Percentiles rank a stretch among this genome's conserved stretches.
Conservation (phyloP, 495 filamentous ascomycete genomes). For the Hyaloscypha hepaticicola region DNA sequence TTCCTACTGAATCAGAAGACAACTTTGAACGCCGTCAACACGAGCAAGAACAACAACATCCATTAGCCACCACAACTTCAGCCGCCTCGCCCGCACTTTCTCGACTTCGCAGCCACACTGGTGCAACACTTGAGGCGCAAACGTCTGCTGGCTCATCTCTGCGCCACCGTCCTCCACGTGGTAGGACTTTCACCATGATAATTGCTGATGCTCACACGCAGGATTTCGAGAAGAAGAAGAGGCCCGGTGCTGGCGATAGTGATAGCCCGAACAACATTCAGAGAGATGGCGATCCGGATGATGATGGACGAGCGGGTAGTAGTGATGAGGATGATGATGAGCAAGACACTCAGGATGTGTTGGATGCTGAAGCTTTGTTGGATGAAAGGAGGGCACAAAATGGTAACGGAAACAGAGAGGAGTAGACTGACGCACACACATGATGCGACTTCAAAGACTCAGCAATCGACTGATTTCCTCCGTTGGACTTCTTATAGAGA, state of each 20-base stretch:
- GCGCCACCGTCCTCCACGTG: slow-evolving; percentile 27
- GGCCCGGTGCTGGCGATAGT: slow-evolving; percentile 36
- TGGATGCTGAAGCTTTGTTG: slow-evolving; percentile 26
- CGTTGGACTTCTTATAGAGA: too few relatives aligned
- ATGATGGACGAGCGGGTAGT: slow-evolving; percentile 10
- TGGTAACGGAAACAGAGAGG: not conserved
- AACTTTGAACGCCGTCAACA: slow-evolving; percentile 11
- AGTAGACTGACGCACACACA: not conserved
- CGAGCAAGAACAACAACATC: slow-evolving; percentile 22
- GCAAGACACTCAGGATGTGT: slow-evolving; percentile 21
- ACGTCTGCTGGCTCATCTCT: slow-evolving; percentile 17
- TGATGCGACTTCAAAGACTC: not conserved
- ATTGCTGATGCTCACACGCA: slow-evolving; percentile 76
- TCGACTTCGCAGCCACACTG: slow-evolving; percentile 12
- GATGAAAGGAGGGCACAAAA: slow-evolving; percentile 7
- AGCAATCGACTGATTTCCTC: too few relatives aligned
- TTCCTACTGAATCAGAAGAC: slow-evolving; percentile 36
- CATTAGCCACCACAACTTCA: not conserved
- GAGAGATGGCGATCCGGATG: slow-evolving; percentile 21
- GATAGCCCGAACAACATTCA: slow-evolving; percentile 5
- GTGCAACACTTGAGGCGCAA: slow-evolving; percentile 16
- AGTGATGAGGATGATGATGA: slow-evolving; percentile 6
- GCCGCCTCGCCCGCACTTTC: slow-evolving; percentile 6
- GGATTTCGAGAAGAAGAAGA: slow-evolving; percentile 77
- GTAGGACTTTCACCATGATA: slow-evolving; percentile 48